These are phyloP conservation scores for Naganishia randhawae DNA, from an alignment of 768 basidiomycete species.

Conservation along the genomic window DNA sequence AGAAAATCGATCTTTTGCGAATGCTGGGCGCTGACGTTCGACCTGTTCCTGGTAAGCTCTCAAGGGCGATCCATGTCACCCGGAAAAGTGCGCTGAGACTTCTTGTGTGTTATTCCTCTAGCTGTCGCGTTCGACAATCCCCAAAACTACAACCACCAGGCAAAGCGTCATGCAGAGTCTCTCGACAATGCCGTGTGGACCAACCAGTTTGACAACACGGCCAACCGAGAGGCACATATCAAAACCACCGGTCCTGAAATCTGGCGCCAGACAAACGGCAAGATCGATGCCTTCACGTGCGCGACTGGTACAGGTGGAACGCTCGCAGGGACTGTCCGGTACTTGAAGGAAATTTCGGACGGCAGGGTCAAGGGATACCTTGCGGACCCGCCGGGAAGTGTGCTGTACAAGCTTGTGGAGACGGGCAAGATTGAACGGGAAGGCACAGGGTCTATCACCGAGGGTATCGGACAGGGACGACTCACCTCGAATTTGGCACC, in stretches of 20 bases:
- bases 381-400: slow-evolving; percentile 94
- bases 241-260: slow-evolving; percentile 91
- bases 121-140: slow-evolving; percentile 93
- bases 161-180: slow-evolving; percentile 73
- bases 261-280: slow-evolving; percentile 71
- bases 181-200: slow-evolving; percentile 87
- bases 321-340: slow-evolving; percentile 79
- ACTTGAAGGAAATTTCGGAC: slow-evolving; percentile 78
- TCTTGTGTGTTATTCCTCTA: slow-evolving; percentile 21
- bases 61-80: not conserved
- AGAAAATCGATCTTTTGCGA: slow-evolving; percentile 93
- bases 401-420: slow-evolving; percentile 74
- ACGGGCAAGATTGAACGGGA: slow-evolving; percentile 59
- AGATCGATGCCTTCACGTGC: slow-evolving; percentile 85
- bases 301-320: slow-evolving; percentile 95
- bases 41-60: slow-evolving; percentile 64
- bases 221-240: slow-evolving; percentile 86
- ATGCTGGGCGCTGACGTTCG: slow-evolving; percentile 98
- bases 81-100: not conserved
- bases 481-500: slow-evolving; percentile 85
- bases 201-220: slow-evolving; percentile 93
- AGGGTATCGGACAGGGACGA: slow-evolving; percentile 85
- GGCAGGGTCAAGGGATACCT: slow-evolving; percentile 79
- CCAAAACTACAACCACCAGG: slow-evolving; percentile 93
- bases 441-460: slow-evolving; percentile 51